A percentile compares a stretch with the other conserved stretches of the same genome.
These are phyloP conservation scores for Glycine soja DNA, from an alignment of 306 rosid genomes.

Conservation along the genomic window DNA sequence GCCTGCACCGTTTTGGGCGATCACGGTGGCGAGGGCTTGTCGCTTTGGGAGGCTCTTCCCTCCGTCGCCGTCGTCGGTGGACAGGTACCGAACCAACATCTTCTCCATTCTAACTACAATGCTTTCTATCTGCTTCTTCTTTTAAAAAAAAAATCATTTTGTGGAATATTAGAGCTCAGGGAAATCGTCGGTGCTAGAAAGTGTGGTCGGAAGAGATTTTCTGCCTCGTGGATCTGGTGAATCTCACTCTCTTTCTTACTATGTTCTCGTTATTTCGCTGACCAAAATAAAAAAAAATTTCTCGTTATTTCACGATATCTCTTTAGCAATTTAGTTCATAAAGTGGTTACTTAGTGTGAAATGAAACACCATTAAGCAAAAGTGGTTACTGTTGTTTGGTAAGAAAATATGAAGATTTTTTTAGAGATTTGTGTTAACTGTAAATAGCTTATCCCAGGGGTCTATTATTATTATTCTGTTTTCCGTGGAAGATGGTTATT, in stretches of 20 bases:
- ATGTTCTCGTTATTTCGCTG: neutral
- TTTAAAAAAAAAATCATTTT: neutral
- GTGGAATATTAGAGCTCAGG: conserved; percentile 79
- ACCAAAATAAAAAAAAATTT: too few species aligned
- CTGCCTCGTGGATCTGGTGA: conserved; percentile 99
- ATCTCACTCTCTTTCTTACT: neutral
- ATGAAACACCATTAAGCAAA: neutral
- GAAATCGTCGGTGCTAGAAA: conserved; percentile 94
- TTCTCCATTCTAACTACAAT: neutral
- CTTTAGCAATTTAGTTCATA: conserved; percentile 26
- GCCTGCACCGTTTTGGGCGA: conserved; percentile 98
- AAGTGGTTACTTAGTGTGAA: conserved; percentile 12
- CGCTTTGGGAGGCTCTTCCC: conserved; percentile 99
- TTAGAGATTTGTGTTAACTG: neutral
- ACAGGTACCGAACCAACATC: conserved; percentile 60
- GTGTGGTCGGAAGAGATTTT: conserved; percentile 98
- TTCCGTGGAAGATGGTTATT: conserved; percentile 32
- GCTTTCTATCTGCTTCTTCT: neutral
- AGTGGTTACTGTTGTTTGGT: neutral
- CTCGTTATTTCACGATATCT: neutral
- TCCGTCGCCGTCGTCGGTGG: conserved; percentile 99
- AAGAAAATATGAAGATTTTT: neutral
- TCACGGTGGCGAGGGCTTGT: conserved; percentile 96
- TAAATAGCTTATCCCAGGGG: conserved; percentile 19
- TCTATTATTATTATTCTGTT: neutral